Conservation (phyloP, 1,139 yeast genomes). For the Yamadazyma oceani region DNA sequence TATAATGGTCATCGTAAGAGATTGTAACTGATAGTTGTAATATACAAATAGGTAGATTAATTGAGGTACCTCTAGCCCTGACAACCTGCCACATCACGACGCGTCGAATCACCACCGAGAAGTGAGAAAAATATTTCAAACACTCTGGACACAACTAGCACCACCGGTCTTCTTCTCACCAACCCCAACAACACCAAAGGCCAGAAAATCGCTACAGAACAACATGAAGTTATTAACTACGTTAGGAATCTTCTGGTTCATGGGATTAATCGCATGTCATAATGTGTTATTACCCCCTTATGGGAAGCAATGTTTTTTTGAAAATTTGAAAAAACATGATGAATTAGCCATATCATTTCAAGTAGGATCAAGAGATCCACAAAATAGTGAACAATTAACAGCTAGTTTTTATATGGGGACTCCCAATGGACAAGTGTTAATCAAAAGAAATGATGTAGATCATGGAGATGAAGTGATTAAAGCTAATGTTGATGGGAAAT, state of each 20-base stretch:
- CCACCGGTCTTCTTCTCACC: not conserved
- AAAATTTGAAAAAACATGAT: slow-evolving; percentile 77
- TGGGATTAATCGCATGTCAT: slow-evolving; percentile 53
- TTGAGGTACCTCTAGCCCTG: too few species aligned
- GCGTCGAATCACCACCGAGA: not conserved
- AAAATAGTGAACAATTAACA: slow-evolving; percentile 70
- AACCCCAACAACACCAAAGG: not conserved
- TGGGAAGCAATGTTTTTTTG: slow-evolving; percentile 88
- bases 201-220: not conserved
- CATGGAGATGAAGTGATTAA: slow-evolving; percentile 79
- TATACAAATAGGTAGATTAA: too few species aligned
- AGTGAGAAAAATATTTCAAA: not conserved
- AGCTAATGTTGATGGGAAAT: slow-evolving; percentile 71
- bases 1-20: too few species aligned
- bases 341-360: slow-evolving; percentile 89
- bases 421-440: slow-evolving; percentile 58
- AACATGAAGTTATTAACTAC: slow-evolving; percentile 9
- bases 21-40: too few species aligned
- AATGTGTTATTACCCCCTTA: slow-evolving; percentile 81
- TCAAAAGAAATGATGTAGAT: slow-evolving; percentile 55
- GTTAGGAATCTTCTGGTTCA: slow-evolving; percentile 10
- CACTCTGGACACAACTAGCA: slow-evolving; percentile 1
- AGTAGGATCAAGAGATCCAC: slow-evolving; percentile 87
- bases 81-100: not conserved
- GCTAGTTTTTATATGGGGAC: slow-evolving; percentile 70